Percentiles rank a stretch among this genome's conserved stretches.
phyloP scores from a whole-genome alignment of 1,284 basidiomycete species.

The Tremellales sp. region DNA sequence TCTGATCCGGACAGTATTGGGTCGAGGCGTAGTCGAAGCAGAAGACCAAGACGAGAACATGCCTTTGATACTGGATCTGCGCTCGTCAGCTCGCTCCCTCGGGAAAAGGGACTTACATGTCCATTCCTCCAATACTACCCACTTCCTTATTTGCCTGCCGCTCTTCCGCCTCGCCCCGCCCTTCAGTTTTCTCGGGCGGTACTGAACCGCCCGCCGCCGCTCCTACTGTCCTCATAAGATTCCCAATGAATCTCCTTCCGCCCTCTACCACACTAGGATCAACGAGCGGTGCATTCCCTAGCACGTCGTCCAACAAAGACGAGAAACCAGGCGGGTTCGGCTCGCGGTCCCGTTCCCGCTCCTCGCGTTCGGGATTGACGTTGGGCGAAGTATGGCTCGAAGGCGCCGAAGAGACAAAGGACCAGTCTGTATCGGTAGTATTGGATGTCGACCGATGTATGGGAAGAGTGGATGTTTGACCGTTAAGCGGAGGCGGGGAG shows the following conservation, averaged over 20 bases:
- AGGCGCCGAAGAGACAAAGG: neutral
- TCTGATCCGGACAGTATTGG: too few species aligned
- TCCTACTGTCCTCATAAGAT: conserved; percentile 37
- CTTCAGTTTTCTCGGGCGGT: too few species aligned
- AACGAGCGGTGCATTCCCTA: conserved; percentile 1
- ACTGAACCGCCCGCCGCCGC: conserved; percentile 39
- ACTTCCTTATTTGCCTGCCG: too few species aligned
- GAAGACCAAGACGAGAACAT: too few species aligned
- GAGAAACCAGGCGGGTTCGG: neutral
- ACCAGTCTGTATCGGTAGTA: neutral
- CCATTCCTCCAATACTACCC: too few species aligned
- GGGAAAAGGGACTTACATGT: too few species aligned
- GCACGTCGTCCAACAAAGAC: neutral
- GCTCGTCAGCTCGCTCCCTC: too few species aligned
- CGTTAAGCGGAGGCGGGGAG: too few species aligned
- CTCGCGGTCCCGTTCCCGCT: too few species aligned
- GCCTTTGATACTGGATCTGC: too few species aligned
- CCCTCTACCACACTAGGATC: conserved; percentile 23
- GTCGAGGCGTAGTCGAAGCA: too few species aligned
- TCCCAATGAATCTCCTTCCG: conserved; percentile 40
- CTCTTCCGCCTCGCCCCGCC: too few species aligned
- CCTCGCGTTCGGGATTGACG: neutral
- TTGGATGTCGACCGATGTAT: neutral
- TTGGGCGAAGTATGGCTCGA: neutral
- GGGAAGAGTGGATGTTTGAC: neutral